Evolutionary conservation across 371 early-diverging fungal genomes (phyloP), one percentile per base, ranked within the genome.

Genomic region (Neoconidiobolus thromboides): DNA sequence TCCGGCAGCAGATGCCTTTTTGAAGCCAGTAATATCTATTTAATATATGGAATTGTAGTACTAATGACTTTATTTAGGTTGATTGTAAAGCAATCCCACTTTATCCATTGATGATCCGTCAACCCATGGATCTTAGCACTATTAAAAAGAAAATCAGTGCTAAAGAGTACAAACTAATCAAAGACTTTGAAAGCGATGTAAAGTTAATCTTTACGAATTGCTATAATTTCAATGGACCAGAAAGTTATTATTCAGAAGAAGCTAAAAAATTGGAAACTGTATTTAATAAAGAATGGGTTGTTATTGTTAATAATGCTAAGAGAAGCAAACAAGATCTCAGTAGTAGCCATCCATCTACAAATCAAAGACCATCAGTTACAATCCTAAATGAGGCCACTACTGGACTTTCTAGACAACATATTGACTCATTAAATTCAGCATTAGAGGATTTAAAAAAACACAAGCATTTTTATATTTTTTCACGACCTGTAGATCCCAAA

Each of bases 91-190:
- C 71, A 6, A 81, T 86, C 51, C 89, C 87, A 4, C 84, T 86
- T 5, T 93, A 93, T 67, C 69, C 76, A 7, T 77, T 81, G 3
- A 75, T 90, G 7, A 85, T 99, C 74, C 95, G 89, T 64, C 58
- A 77, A 1, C 99, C 99, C 0, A 98, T 99, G 96, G 99, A 98
- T 66, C 73, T 98, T 2, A 83, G 87, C 0, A 98, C 97, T 0
- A 82, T 98, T 48, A 83, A 85, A 62, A 71, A 75, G 48, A 91
- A 93, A 67, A 46, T 78, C 15, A 65, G 62, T 39, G 67, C 61
- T 0, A 63, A 69, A 12, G 66, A 70, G 43, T 80, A 80, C 59
- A 26, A 4, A 12, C 9, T 5, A 1, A 15, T 55, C 3, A 48
- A 12, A 15, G 39, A 52, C 2, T 61, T 61, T 43, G 84, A 86